Evolutionary conservation across 176 grass and related monocot genomes (phyloP), one percentile per base, ranked within the genome.

Genomic region (Hyparrhenia diplandra): DNA sequence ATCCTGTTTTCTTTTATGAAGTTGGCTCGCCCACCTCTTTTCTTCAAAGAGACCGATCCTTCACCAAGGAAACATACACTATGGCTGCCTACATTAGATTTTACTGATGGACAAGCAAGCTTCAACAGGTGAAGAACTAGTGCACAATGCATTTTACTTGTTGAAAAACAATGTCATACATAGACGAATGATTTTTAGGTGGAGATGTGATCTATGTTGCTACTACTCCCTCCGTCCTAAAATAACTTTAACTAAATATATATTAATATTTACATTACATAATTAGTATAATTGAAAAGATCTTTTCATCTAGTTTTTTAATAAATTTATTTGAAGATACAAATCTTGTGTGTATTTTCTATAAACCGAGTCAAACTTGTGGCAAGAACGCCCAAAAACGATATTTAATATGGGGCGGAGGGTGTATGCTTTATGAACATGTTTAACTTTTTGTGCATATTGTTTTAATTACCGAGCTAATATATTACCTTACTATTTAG

Each of bases 61-160:
- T 92, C 90, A 71, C 92, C 92, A 78, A 98, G 92, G 75, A 98
- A 91, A 79, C 96, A 95, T 86, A 95, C 92, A 10, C 30, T 88
- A 42, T 98, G 96, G 96, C 82, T 90, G 67, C 40, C 58, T 54
- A 47, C 90, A 60, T 74, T 87, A 86, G 96, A 98, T 90, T 95
- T 98, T 85, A 98, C 96, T 7, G 73, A 78, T 54, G 90, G 87
- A 20, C 82, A 93, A 64, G 96, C 96, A 81, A 89, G 76, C 64
- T 61, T 88, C 52, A 60, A 85, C 34, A 93, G 92, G 92, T 98
- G 73, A 84, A 64, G 47, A 46, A 41, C 8, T 16, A 60, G 46
- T 67, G 17, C 64, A 69, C 39, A 74, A 29, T 54, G 29, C 20
- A 34, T 69, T n/a, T 16, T 76, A 16, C 55, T 31, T 75, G 21